These are phyloP conservation scores for Hericium rajendrae DNA, from an alignment of 768 basidiomycete genomes.

Conservation along the genomic window DNA sequence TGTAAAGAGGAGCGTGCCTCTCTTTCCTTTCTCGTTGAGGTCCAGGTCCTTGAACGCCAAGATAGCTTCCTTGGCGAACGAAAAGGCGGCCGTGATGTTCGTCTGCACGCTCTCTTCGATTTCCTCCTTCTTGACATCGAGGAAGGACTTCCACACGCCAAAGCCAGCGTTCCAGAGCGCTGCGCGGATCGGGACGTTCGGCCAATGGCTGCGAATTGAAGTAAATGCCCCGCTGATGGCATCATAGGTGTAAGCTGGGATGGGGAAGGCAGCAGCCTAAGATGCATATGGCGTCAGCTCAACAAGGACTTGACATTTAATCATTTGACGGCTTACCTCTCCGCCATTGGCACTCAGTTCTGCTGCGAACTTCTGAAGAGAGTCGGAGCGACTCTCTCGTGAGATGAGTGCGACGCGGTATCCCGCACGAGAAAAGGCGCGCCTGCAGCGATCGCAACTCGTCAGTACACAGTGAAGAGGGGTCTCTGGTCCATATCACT, in stretches of 20 bases:
- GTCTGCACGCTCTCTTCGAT: slow-evolving; percentile 20
- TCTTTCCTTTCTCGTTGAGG: slow-evolving; percentile 23
- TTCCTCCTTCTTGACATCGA: slow-evolving; percentile 29
- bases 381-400: slow-evolving; percentile 19
- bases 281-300: neutral
- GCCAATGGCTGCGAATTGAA: slow-evolving; percentile 24
- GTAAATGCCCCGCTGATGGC: slow-evolving; percentile 24
- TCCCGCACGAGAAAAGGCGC: slow-evolving; percentile 29
- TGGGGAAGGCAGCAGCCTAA: slow-evolving; percentile 30
- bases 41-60: slow-evolving; percentile 24
- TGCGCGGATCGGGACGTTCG: slow-evolving; percentile 25
- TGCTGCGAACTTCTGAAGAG: slow-evolving; percentile 24
- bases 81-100: slow-evolving; percentile 30
- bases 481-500: neutral
- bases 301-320: neutral
- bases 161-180: slow-evolving; percentile 30
- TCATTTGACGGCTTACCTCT: slow-evolving; percentile 17
- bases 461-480: neutral
- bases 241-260: slow-evolving; percentile 24
- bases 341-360: slow-evolving; percentile 27
- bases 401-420: slow-evolving; percentile 34
- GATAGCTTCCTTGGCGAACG: slow-evolving; percentile 28
- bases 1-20: slow-evolving; percentile 35
- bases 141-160: slow-evolving; percentile 29
- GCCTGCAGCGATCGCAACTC: slow-evolving; percentile 14